phyloP scores from a whole-genome alignment of 768 basidiomycete genomes.

The Omphalotus guepiniiformis region DNA sequence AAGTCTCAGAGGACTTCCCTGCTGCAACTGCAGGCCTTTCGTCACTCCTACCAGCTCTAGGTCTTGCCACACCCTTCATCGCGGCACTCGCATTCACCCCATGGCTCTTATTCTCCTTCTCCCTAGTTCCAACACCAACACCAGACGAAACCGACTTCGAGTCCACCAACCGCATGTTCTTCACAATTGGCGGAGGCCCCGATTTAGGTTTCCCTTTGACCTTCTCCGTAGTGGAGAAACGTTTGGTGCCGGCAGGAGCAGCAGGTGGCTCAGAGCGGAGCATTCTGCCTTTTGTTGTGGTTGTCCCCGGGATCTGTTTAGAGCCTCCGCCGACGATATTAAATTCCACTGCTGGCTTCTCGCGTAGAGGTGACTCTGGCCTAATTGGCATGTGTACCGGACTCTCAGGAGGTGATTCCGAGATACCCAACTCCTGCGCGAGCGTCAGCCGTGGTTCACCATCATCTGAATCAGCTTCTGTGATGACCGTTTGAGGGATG shows the following conservation, averaged over 20 bases:
- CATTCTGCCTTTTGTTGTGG: constrained; percentile 14
- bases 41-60: too few species aligned
- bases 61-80: background rate
- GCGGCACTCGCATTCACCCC: background rate
- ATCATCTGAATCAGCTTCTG: background rate
- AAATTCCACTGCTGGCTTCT: constrained; percentile 38
- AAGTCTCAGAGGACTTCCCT: background rate
- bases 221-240: background rate
- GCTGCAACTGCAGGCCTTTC: background rate
- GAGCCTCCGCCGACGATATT: constrained; percentile 21
- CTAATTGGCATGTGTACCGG: constrained; percentile 27
- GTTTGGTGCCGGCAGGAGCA: background rate
- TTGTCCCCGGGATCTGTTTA: constrained; percentile 13
- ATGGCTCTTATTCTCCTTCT: constrained; percentile 5
- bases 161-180: background rate
- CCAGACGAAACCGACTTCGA: background rate
- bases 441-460: constrained; percentile 29
- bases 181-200: background rate
- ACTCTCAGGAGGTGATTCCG: constrained; percentile 27
- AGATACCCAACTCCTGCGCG: constrained; percentile 42
- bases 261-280: background rate
- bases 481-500: constrained; percentile 8
- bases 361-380: constrained; percentile 49
- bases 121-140: background rate
- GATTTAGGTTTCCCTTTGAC: background rate